Evolutionary conservation across 2,329 filamentous ascomycete genomes (phyloP).

Genomic region (Sarocladium kiliense): DNA sequence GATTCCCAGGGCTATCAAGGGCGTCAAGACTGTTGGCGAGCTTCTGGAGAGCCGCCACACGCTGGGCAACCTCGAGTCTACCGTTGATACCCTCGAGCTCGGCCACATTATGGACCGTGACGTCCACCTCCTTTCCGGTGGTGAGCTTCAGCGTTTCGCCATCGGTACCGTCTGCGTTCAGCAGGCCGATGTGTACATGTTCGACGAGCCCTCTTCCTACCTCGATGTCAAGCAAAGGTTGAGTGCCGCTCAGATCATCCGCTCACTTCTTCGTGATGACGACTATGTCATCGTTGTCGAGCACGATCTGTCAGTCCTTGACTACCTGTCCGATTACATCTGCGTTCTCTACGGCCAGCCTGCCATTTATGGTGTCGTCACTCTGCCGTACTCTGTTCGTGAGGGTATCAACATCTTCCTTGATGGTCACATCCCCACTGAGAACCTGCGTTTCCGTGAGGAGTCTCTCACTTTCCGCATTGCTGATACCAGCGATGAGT

Average conservation of each 20-base stretch:
- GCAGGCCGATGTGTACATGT: constrained; percentile 98
- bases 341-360: constrained; percentile 95
- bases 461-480: constrained; percentile 96
- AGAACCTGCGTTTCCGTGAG: constrained; percentile 97
- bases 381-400: constrained; percentile 88
- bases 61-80: constrained; percentile 75
- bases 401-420: constrained; percentile 99
- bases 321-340: constrained; percentile 98
- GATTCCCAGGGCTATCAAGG: constrained; percentile 87
- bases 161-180: constrained; percentile 95
- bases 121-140: constrained; percentile 84
- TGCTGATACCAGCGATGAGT: constrained; percentile 83
- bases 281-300: constrained; percentile 99
- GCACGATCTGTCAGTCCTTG: constrained; percentile 96
- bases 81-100: constrained; percentile 79
- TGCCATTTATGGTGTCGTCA: constrained; percentile 96
- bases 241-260: constrained; percentile 85
- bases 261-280: constrained; percentile 78
- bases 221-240: constrained; percentile 99
- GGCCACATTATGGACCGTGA: constrained; percentile 89
- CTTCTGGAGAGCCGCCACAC: constrained; percentile 73
- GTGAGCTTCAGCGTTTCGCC: constrained; percentile 96
- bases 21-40: constrained; percentile 70
- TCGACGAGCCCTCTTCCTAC: constrained; percentile 98
- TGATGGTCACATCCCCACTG: constrained; percentile 94